A percentile compares a stretch with the other conserved stretches of the same genome.
Evolutionary conservation across 768 basidiomycete species (phyloP).

Genomic region (Termitomyces heimii): DNA sequence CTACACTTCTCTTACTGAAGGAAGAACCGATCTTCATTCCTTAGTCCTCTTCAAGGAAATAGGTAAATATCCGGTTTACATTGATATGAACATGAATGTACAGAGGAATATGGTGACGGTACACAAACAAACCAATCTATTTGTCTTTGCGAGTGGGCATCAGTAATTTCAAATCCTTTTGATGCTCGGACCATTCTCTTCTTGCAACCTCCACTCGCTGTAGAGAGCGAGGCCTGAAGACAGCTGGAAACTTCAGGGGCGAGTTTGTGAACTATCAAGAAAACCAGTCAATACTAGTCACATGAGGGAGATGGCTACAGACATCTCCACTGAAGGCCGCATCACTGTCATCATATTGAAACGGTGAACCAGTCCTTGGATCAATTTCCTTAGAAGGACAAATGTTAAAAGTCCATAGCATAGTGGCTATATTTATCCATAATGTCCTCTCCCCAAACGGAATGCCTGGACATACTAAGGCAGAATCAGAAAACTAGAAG

Average conservation of each 20-base stretch:
- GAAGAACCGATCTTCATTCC: too few relatives aligned
- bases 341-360: neutral
- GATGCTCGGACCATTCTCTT: neutral
- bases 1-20: too few relatives aligned
- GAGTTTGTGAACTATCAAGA: neutral
- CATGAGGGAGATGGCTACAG: neutral
- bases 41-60: too few relatives aligned
- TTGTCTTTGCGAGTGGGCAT: neutral
- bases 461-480: neutral
- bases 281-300: neutral
- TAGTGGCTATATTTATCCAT: neutral
- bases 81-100: too few relatives aligned
- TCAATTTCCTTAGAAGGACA: neutral
- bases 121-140: neutral
- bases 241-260: neutral
- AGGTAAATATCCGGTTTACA: too few relatives aligned
- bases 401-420: neutral
- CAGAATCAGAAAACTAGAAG: neutral
- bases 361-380: neutral
- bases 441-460: neutral
- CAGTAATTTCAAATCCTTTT: neutral
- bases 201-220: neutral
- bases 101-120: neutral
- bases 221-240: neutral
- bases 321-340: neutral